Base-by-base conservation (phyloP, 345 rosid genomes). In the Gossypium ekmanianum region DNA sequence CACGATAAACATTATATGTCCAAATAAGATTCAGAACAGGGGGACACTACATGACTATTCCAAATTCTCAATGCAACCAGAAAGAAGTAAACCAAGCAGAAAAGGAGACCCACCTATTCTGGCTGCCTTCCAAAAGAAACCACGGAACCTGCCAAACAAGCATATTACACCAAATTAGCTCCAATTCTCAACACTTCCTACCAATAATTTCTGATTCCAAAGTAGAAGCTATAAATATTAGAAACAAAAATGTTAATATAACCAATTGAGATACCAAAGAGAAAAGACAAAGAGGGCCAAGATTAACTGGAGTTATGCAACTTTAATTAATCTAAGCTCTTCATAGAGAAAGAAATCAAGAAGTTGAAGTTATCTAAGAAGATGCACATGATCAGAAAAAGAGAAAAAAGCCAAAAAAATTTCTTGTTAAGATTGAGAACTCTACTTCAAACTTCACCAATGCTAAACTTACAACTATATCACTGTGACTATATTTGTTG, bases 121-220 rank as follows among this genome's bases (percentile, higher is more conserved):
- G 76, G 99, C 97, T 56, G 97, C 98, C 85, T 95, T 95, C 99
- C 98, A 93, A 75, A 95, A 90, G 81, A 95, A 91, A 59, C 96
- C 98, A 45, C 97, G 94, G 75, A 95, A 95, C 85, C 99, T 91
- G 93, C 24, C 59, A 80, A 22, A 69, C 61, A 57, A 52, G 61
- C 48, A 72, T 22, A 59, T 56, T 7, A 50, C 22, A 47, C 71
- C 55, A 68, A 7, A 70, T 75, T 67, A 79, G 57, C 69, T 34
- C 52, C 47, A 71, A 61, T 7, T 29, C 72, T 63, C 50, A 70
- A 14, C 58, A 20, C 11, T 18, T 59, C 63, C 63, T 13, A 45
- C 11, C 9, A 48, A 56, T 52, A 47, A 70, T 27, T 11, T 29
- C 26, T 70, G 61, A 27, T 20, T 59, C 45, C 41, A 17, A 47